Conservation (phyloP, 2,329 filamentous ascomycete genomes). For the Triangularia verruculosa region DNA sequence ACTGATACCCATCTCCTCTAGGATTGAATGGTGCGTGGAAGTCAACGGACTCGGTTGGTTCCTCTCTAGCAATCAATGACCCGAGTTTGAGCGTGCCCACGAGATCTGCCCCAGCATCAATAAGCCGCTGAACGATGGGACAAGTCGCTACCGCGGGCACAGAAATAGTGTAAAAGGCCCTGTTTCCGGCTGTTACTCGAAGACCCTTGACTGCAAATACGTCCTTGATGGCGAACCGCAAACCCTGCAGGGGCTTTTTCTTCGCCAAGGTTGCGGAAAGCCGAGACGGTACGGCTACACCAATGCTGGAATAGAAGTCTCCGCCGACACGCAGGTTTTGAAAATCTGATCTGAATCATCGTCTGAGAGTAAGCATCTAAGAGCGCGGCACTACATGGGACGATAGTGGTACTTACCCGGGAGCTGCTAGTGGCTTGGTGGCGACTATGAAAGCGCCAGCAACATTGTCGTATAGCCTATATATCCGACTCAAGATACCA, state of each 20-base stretch:
- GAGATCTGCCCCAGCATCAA: background rate
- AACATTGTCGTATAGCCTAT: background rate
- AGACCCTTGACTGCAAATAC: background rate
- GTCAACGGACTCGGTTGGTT: conserved; percentile 23
- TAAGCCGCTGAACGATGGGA: background rate
- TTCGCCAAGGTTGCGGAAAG: background rate
- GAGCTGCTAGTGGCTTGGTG: background rate
- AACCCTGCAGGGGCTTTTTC: background rate
- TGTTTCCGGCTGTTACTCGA: background rate
- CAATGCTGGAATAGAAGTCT: background rate
- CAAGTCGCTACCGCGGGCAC: background rate
- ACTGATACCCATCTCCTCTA: conserved; percentile 31
- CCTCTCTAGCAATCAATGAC: background rate
- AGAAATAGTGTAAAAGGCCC: background rate
- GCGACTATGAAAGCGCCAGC: background rate
- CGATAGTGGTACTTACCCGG: background rate
- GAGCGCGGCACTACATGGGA: too few relatives aligned
- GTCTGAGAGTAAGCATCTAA: too few relatives aligned
- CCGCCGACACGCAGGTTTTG: background rate
- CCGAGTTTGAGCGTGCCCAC: background rate
- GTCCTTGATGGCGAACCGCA: background rate
- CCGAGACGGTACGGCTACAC: background rate
- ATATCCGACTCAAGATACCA: background rate
- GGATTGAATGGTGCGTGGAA: conserved; percentile 32
- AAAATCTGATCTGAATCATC: background rate